Percentiles rank a stretch among this genome's conserved stretches.
Evolutionary conservation across 257 asterid genomes (phyloP).

Genomic region (Solanum bulbocastanum): DNA sequence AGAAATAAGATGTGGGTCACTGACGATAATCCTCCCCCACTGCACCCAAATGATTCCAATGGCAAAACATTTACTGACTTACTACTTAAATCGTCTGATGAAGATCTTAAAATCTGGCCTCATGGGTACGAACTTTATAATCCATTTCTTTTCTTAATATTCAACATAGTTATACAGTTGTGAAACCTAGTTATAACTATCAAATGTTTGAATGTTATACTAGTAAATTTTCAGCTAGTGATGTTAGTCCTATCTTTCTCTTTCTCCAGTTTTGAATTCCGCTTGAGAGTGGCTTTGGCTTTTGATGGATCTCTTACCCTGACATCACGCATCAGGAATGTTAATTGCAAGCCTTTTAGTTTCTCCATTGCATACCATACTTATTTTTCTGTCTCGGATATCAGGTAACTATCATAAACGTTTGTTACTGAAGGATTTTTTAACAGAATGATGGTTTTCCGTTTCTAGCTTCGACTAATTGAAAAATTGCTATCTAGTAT

Average conservation of each 20-base stretch:
- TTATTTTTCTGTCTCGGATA: slow-evolving; percentile 66
- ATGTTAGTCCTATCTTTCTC: background rate
- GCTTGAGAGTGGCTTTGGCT: slow-evolving; percentile 56
- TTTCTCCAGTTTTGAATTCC: slow-evolving; percentile 53
- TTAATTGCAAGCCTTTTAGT: slow-evolving; percentile 75
- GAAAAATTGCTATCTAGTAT: background rate
- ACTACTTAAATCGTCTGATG: slow-evolving; percentile 63
- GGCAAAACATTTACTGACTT: slow-evolving; percentile 44
- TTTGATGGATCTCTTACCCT: slow-evolving; percentile 51
- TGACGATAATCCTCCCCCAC: slow-evolving; percentile 70
- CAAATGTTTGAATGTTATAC: background rate
- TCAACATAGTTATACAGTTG: background rate
- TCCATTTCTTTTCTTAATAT: background rate
- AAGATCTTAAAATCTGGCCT: slow-evolving; percentile 71
- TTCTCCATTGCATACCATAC: slow-evolving; percentile 76
- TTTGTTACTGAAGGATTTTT: background rate
- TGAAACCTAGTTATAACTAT: background rate
- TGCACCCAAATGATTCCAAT: slow-evolving; percentile 29
- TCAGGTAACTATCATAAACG: slow-evolving; percentile 38
- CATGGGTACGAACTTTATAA: slow-evolving; percentile 38
- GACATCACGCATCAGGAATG: slow-evolving; percentile 63
- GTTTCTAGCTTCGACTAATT: background rate
- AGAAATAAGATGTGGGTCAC: slow-evolving; percentile 62
- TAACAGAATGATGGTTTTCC: background rate
- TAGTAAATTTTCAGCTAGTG: background rate